phyloP scores from a whole-genome alignment of 2,329 filamentous ascomycete species.

The Phaeosphaeriaceae sp. region DNA sequence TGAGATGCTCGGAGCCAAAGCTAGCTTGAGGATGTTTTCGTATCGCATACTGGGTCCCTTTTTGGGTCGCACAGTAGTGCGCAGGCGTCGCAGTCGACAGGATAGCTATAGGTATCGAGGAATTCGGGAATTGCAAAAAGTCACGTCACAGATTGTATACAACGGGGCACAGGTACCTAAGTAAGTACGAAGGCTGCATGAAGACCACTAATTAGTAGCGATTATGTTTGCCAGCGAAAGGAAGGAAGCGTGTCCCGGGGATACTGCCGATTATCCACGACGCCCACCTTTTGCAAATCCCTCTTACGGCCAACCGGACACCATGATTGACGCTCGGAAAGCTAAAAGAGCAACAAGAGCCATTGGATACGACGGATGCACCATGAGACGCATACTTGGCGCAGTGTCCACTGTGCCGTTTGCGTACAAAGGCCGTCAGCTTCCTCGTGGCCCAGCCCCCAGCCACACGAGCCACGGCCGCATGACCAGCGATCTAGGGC shows the following conservation, averaged over 20 bases:
- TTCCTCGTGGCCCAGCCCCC: constrained; percentile 6
- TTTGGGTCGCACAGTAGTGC: constrained; percentile 6
- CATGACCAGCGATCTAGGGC: neutral
- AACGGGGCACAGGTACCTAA: too few species aligned
- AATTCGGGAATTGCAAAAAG: too few species aligned
- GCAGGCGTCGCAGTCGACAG: constrained; percentile 8
- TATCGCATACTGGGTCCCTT: constrained; percentile 23
- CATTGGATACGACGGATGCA: constrained; percentile 11
- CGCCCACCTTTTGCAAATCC: constrained; percentile 8
- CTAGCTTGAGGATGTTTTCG: constrained; percentile 26
- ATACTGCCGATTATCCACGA: too few species aligned
- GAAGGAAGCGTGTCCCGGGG: too few species aligned
- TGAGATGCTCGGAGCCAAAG: constrained; percentile 30
- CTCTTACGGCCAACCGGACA: constrained; percentile 7
- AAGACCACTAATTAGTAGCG: too few species aligned
- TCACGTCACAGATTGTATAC: too few species aligned
- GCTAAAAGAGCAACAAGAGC: constrained; percentile 1
- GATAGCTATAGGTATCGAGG: too few species aligned
- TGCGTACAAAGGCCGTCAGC: constrained; percentile 7
- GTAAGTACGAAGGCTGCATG: too few species aligned
- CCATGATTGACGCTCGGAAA: too few species aligned
- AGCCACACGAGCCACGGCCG: constrained; percentile 9
- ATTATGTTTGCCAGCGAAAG: too few species aligned
- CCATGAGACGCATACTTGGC: constrained; percentile 9
- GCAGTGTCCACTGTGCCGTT: constrained; percentile 5